Conservation (phyloP, 1,139 yeast genomes). For the Hanseniaspora uvarum region DNA sequence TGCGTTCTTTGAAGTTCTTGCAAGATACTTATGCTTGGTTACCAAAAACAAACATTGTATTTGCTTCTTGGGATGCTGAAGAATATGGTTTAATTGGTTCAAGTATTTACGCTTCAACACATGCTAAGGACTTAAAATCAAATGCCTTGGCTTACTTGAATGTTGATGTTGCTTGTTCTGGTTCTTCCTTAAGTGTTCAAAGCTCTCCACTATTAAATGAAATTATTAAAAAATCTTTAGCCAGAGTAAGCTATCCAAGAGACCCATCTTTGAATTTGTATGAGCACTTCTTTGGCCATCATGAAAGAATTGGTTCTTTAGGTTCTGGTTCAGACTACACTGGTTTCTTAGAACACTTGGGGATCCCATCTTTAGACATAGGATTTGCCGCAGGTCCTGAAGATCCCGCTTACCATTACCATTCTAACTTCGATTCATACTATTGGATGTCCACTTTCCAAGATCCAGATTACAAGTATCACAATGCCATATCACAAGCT, state of each 20-base stretch:
- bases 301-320: conserved; percentile 36
- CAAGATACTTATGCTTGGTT: conserved; percentile 42
- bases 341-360: conserved; percentile 56
- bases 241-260: conserved; percentile 34
- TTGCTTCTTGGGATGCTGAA: conserved; percentile 70
- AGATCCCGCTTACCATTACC: conserved; percentile 56
- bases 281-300: conserved; percentile 45
- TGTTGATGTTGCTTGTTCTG: conserved; percentile 52
- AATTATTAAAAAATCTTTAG: conserved; percentile 35
- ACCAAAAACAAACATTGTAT: conserved; percentile 49
- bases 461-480: conserved; percentile 49
- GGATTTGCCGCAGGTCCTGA: conserved; percentile 39
- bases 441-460: conserved; percentile 54
- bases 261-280: conserved; percentile 35
- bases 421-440: conserved; percentile 58
- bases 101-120: conserved; percentile 58
- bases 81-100: conserved; percentile 60
- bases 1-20: conserved; percentile 46
- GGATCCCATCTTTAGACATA: conserved; percentile 52
- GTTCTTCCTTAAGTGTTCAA: conserved; percentile 37
- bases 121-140: conserved; percentile 27
- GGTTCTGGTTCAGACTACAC: conserved; percentile 66
- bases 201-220: conserved; percentile 47
- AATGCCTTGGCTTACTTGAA: conserved; percentile 52
- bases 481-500: conserved; percentile 44